A percentile compares a stretch with the other conserved stretches of the same genome.
Evolutionary conservation across 78 protist genomes (phyloP).

Genomic region (Planoprotostelium fungivorum): DNA sequence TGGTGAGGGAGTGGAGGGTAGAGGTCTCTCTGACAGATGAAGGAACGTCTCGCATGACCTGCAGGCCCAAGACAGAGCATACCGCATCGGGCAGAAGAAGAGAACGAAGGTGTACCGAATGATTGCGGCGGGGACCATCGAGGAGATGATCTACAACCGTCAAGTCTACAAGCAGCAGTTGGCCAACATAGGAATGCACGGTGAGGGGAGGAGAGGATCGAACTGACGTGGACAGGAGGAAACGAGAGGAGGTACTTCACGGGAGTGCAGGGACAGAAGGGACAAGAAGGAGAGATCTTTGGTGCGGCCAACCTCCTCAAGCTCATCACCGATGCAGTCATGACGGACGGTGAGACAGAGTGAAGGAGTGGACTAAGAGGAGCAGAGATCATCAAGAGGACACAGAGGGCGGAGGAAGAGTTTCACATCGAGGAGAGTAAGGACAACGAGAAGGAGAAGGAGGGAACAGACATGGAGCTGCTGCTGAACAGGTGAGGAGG

Average conservation of each 20-base stretch:
- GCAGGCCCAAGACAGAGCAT: slow-evolving; percentile 27
- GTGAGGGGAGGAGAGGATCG: not conserved
- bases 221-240: not conserved
- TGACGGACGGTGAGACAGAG: not conserved
- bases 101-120: not conserved
- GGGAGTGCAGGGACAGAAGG: slow-evolving; percentile 13
- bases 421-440: not conserved
- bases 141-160: slow-evolving; percentile 13
- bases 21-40: not conserved
- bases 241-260: slow-evolving; percentile 8
- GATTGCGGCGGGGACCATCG: slow-evolving; percentile 12
- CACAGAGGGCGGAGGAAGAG: not conserved
- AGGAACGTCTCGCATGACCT: slow-evolving; percentile 26
- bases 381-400: not conserved
- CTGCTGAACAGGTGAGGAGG: no score
- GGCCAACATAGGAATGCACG: not conserved
- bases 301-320: slow-evolving; percentile 9
- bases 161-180: slow-evolving; percentile 8
- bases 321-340: not conserved
- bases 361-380: not conserved
- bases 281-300: slow-evolving; percentile 12
- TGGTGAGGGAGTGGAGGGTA: not conserved
- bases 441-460: not conserved
- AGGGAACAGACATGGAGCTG: not conserved
- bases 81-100: slow-evolving; percentile 42